A percentile compares a stretch with the other conserved stretches of the same genome.
Evolutionary conservation across 371 early-diverging fungal genomes (phyloP).

Genomic region (Umbelopsis sp.): DNA sequence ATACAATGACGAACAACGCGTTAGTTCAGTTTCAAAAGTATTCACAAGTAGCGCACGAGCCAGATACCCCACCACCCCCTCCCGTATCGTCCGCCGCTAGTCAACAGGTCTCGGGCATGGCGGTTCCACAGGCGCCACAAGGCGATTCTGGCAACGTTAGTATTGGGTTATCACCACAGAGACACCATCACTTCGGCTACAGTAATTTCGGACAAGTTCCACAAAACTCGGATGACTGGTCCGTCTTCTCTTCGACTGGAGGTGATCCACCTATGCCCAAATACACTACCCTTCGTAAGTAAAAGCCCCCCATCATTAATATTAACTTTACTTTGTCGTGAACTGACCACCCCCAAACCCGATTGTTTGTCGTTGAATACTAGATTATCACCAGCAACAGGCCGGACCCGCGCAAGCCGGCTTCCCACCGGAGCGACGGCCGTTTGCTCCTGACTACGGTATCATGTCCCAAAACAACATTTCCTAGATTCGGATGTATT

Average conservation of each 20-base stretch:
- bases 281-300: constrained; percentile 15
- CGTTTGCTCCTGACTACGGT: constrained; percentile 2
- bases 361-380: not conserved
- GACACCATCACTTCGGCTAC: constrained; percentile 6
- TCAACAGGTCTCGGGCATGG: constrained; percentile 17
- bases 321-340: not conserved
- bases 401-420: constrained; percentile 13
- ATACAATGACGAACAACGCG: not conserved
- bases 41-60: constrained; percentile 8
- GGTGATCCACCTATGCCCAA: constrained; percentile 1
- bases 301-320: not conserved
- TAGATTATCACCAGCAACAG: constrained; percentile 5
- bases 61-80: not conserved
- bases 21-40: constrained; percentile 16
- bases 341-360: no score
- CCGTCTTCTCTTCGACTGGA: not conserved
- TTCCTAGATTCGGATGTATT: not conserved
- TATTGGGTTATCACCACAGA: constrained; percentile 6
- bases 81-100: not conserved
- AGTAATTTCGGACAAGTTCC: constrained; percentile 11
- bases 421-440: constrained; percentile 5
- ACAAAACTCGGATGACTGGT: constrained; percentile 2
- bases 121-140: constrained; percentile 14
- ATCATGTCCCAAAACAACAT: constrained; percentile 3
- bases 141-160: constrained; percentile 5